phyloP scores from a whole-genome alignment of 2,329 filamentous ascomycete genomes.

The Venturiaceae sp. region DNA sequence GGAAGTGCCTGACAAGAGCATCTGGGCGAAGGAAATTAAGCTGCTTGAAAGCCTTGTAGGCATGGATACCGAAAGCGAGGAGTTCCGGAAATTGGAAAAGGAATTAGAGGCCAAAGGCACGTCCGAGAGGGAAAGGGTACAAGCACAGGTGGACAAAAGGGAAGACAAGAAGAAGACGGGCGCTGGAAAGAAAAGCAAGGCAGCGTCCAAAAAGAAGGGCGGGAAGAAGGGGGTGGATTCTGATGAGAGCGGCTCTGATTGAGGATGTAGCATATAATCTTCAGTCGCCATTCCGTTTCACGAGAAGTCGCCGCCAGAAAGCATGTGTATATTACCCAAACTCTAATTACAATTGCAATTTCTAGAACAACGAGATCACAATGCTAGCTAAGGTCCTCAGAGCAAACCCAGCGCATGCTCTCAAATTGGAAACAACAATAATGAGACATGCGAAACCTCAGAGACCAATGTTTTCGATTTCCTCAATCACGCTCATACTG shows the following conservation, averaged over 20 bases:
- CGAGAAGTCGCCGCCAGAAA: too few relatives aligned
- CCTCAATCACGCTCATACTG: too few relatives aligned
- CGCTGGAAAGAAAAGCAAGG: constrained; percentile 26
- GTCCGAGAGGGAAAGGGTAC: constrained; percentile 62
- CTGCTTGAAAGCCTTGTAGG: constrained; percentile 80
- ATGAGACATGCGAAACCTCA: too few relatives aligned
- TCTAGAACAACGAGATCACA: too few relatives aligned
- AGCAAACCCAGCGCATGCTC: too few relatives aligned
- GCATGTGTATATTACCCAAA: too few relatives aligned
- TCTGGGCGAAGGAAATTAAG: constrained; percentile 95
- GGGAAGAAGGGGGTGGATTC: constrained; percentile 20
- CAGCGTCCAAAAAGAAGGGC: constrained; percentile 25
- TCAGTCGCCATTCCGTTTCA: too few relatives aligned
- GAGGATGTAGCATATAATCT: not conserved
- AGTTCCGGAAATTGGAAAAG: constrained; percentile 58
- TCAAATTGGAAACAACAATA: too few relatives aligned
- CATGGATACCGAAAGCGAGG: constrained; percentile 65
- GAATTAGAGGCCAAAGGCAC: constrained; percentile 59
- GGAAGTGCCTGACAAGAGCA: constrained; percentile 62
- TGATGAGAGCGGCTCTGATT: constrained; percentile 1
- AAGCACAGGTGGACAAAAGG: constrained; percentile 72
- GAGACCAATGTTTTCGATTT: too few relatives aligned
- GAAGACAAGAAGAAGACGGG: constrained; percentile 45
- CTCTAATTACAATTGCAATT: too few relatives aligned
- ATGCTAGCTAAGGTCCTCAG: too few relatives aligned